Evolutionary conservation across 345 rosid genomes (phyloP), one percentile per base, ranked within the genome.

Genomic region (Mangifera indica): DNA sequence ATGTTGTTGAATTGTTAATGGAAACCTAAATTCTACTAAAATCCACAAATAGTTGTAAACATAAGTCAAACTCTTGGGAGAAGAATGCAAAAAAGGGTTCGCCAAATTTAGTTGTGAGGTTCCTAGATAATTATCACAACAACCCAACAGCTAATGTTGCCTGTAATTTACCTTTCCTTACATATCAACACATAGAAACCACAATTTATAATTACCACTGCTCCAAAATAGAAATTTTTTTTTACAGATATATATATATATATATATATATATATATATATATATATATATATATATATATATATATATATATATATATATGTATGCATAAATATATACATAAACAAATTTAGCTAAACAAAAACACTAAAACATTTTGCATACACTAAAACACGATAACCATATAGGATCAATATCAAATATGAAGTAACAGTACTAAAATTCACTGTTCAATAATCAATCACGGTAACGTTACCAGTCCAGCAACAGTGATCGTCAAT

Each of bases 41-140:
- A 44, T 63, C 77, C 60, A 52, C 29, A 69, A 55, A 49, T 42
- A 72, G 45, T 42, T 10, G 74, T 73, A 22, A 72, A 37, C 72
- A 69, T 76, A 72, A 73, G 67, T 72, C 69, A 54, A 66, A 20
- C 45, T 69, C 72, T 60, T 9, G 7, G 12, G 21, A n/a, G 22
- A 22, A 67, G 32, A 11, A 51, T 60, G 21, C 18, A 59, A 25
- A 57, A 65, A 65, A 48, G 52, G 71, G 44, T 53, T 67, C 80
- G 83, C 84, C 78, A 81, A 78, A 85, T 82, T 76, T 79, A 81
- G 84, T 74, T 21, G 82, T 76, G 81, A 76, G 85, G 85, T 55
- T 68, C 63, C 21, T 73, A 70, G 72, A 73, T 61, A 56, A 70
- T 57, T 32, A 55, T 22, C 54, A 56, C 12, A 60, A 37, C 77